phyloP scores from a whole-genome alignment of 2,329 filamentous ascomycete genomes.

The Sphaerulina musiva region DNA sequence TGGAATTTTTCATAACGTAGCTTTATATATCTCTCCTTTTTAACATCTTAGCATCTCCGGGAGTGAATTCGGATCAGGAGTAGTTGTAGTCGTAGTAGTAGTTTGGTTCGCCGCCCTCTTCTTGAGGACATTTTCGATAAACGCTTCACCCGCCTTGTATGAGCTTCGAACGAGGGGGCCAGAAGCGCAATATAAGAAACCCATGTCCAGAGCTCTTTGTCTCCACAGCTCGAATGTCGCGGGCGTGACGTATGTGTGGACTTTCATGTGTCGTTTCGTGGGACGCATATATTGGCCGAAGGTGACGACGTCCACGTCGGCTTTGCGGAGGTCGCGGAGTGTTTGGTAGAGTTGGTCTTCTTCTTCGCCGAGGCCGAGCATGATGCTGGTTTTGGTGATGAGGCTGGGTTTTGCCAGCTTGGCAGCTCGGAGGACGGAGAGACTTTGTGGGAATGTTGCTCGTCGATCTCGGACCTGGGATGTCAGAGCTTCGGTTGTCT shows the following conservation, averaged over 20 bases:
- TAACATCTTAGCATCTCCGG: too few relatives aligned
- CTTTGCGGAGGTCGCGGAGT: slow-evolving; percentile 70
- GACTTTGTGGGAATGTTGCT: slow-evolving; percentile 80
- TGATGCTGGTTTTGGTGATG: slow-evolving; percentile 98
- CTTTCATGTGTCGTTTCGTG: slow-evolving; percentile 95
- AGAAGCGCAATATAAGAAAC: slow-evolving; percentile 92
- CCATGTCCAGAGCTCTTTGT: slow-evolving; percentile 82
- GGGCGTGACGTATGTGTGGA: slow-evolving; percentile 89
- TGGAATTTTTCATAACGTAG: too few relatives aligned
- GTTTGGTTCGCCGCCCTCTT: slow-evolving; percentile 52
- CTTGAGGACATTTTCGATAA: slow-evolving; percentile 95
- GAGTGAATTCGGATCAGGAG: too few relatives aligned
- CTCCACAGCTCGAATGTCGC: slow-evolving; percentile 89
- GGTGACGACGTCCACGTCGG: slow-evolving; percentile 86
- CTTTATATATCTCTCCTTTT: too few relatives aligned
- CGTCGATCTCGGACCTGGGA: slow-evolving; percentile 83
- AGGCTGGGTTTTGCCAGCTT: slow-evolving; percentile 70
- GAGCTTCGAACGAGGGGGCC: slow-evolving; percentile 88
- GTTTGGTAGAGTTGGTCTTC: slow-evolving; percentile 79
- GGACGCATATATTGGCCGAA: slow-evolving; percentile 99
- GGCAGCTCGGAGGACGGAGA: slow-evolving; percentile 71
- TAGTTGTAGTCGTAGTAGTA: too few relatives aligned
- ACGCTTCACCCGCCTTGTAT: slow-evolving; percentile 96
- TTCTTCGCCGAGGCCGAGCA: slow-evolving; percentile 90
- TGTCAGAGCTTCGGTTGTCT: slow-evolving; percentile 87